phyloP scores from a whole-genome alignment of 495 filamentous ascomycete species.

The Choiromyces venosus region DNA sequence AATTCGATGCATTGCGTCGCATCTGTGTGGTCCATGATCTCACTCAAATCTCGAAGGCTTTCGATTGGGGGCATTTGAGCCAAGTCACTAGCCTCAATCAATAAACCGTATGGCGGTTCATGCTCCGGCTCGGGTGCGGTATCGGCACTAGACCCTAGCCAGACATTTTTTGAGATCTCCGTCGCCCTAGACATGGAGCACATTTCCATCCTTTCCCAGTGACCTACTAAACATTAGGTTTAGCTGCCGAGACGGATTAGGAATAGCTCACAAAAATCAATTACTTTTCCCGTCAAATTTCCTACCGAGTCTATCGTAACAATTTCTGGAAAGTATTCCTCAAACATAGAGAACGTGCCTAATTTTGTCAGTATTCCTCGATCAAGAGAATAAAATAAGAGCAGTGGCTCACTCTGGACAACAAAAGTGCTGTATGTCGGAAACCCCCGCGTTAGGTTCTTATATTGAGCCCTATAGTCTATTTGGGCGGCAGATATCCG shows the following conservation, averaged over 20 bases:
- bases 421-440: conserved; percentile 82
- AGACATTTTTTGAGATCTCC: conserved; percentile 83
- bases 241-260: conserved; percentile 6
- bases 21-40: conserved; percentile 49
- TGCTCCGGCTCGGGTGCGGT: conserved; percentile 44
- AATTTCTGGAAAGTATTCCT: conserved; percentile 61
- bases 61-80: conserved; percentile 59
- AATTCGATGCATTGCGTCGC: conserved; percentile 68
- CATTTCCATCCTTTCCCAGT: conserved; percentile 89
- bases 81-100: conserved; percentile 81
- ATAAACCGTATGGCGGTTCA: conserved; percentile 41
- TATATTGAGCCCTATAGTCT: conserved; percentile 61
- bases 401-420: conserved; percentile 53
- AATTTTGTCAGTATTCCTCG: conserved; percentile 41
- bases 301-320: conserved; percentile 71
- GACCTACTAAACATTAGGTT: conserved; percentile 48
- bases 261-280: conserved; percentile 69
- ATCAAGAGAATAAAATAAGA: conserved; percentile 8
- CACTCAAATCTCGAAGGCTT: conserved; percentile 55
- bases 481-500: conserved; percentile 69
- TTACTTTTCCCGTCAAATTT: conserved; percentile 65
- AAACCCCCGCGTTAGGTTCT: conserved; percentile 48
- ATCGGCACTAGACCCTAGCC: conserved; percentile 83
- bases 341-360: conserved; percentile 68
- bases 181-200: conserved; percentile 82